Conservation (phyloP, 352 stramenopile genomes). For the Phytopythium kandeliae region DNA sequence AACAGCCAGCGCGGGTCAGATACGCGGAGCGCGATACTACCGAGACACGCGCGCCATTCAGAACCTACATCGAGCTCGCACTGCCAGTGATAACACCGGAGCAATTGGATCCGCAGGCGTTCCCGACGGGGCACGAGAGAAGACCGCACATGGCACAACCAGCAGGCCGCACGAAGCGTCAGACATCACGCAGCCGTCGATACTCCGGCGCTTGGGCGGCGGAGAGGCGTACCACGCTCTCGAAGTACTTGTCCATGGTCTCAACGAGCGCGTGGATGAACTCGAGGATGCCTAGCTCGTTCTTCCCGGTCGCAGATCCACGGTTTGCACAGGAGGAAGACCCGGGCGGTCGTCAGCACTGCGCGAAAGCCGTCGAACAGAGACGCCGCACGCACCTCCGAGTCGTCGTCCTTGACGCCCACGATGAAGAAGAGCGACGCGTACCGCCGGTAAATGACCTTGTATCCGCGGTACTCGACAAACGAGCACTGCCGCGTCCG, state of each 20-base stretch:
- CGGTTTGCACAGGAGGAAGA: no score
- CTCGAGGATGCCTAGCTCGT: constrained; percentile 99
- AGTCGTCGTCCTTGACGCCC: constrained; percentile 94
- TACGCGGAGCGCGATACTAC: no score
- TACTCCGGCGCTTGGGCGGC: neutral
- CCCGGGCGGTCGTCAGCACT: no score
- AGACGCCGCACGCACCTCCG: constrained; percentile 42
- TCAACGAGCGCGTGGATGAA: constrained; percentile 99
- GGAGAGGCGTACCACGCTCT: constrained; percentile 88
- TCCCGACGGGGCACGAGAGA: no score
- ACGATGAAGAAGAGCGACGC: constrained; percentile 99
- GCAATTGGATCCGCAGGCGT: no score
- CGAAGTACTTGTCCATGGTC: constrained; percentile 99
- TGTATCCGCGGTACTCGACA: constrained; percentile 99
- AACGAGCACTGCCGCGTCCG: constrained; percentile 94
- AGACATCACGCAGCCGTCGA: neutral
- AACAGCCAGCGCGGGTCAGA: no score
- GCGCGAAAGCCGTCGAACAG: neutral
- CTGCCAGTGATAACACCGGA: constrained; percentile 17
- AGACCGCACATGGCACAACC: neutral
- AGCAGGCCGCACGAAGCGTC: neutral
- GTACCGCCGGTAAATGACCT: constrained; percentile 98
- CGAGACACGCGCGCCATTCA: no score
- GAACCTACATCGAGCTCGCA: constrained; percentile 85
- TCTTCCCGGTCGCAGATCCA: no score